A percentile compares a stretch with the other conserved stretches of the same genome.
Conservation (phyloP, 2,329 filamentous ascomycete genomes). For the Sporothrix brunneoviolacea region DNA sequence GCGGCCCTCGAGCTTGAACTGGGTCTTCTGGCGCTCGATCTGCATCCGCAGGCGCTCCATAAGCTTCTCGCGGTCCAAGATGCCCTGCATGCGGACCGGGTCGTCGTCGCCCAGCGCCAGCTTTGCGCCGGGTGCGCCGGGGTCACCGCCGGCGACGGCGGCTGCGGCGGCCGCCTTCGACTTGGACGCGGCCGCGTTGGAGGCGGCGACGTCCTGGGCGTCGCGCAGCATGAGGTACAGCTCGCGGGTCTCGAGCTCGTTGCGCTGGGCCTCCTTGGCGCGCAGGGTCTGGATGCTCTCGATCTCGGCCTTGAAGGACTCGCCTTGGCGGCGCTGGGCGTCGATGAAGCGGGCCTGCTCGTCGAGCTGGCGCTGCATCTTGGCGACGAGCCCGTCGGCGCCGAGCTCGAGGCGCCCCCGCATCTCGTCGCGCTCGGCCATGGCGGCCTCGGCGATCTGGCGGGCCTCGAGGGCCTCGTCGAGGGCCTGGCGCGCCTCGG, state of each 20-base stretch:
- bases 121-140: constrained; percentile 26
- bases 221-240: constrained; percentile 97
- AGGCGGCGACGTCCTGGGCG: constrained; percentile 90
- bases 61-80: constrained; percentile 83
- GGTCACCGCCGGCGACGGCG: not conserved
- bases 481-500: constrained; percentile 82
- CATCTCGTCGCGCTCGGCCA: constrained; percentile 96
- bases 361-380: constrained; percentile 87
- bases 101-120: constrained; percentile 53
- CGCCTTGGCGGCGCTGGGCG: constrained; percentile 76
- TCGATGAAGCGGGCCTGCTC: constrained; percentile 89
- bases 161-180: constrained; percentile 2
- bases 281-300: constrained; percentile 79
- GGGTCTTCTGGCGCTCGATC: constrained; percentile 92
- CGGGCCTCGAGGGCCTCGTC: constrained; percentile 87
- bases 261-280: constrained; percentile 85
- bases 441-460: constrained; percentile 89
- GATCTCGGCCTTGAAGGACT: constrained; percentile 81
- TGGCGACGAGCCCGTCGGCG: constrained; percentile 86
- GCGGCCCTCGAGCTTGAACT: constrained; percentile 92
- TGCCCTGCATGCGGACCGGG: constrained; percentile 76
- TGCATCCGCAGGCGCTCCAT: constrained; percentile 94
- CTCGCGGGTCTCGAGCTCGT: constrained; percentile 92
- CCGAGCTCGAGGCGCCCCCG: constrained; percentile 80
- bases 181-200: constrained; percentile 53